A percentile compares a stretch with the other conserved stretches of the same genome.
phyloP scores from a whole-genome alignment of 345 rosid genomes.

The Theobroma cacao region DNA sequence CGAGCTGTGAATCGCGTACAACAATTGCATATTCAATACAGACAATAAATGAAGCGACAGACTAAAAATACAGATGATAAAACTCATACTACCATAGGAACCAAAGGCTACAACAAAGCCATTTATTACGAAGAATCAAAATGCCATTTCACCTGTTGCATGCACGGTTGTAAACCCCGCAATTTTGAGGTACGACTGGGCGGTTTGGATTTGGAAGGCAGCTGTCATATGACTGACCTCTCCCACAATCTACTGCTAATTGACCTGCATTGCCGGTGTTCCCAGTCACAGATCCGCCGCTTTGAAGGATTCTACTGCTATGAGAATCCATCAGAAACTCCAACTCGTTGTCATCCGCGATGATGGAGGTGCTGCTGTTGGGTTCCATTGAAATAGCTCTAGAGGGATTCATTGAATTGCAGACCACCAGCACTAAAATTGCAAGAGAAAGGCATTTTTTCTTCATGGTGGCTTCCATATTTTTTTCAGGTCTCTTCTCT shows the following conservation, averaged over 20 bases:
- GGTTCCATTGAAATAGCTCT: background rate
- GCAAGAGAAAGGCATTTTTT: background rate
- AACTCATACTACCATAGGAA: background rate
- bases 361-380: background rate
- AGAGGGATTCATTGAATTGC: background rate
- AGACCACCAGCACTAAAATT: background rate
- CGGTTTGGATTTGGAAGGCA: constrained; percentile 12
- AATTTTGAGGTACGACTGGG: background rate
- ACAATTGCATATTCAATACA: background rate
- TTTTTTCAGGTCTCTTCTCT: background rate
- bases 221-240: background rate
- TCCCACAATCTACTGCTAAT: background rate
- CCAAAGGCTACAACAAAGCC: background rate
- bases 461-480: constrained; percentile 4
- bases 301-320: constrained; percentile 1
- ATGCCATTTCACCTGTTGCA: background rate
- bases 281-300: background rate
- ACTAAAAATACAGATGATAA: background rate
- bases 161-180: background rate
- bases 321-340: constrained; percentile 10
- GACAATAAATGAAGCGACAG: background rate
- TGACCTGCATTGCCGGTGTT: background rate
- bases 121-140: background rate
- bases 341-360: background rate
- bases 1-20: background rate